Evolutionary conservation across 345 rosid genomes (phyloP).

Genomic region (Isatis tinctoria): DNA sequence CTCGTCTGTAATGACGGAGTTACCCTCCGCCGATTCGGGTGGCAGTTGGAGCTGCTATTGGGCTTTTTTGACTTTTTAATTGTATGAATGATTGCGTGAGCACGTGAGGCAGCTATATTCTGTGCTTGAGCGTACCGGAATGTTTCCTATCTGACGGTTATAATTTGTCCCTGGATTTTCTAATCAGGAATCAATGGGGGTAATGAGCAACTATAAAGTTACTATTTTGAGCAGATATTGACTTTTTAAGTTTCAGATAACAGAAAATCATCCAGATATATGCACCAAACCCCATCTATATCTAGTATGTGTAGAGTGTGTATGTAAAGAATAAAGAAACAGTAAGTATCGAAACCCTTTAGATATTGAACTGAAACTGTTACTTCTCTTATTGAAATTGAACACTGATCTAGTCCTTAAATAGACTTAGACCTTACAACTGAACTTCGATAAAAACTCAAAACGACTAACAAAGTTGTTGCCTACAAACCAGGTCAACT

Average conservation of each 20-base stretch:
- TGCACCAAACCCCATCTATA: neutral
- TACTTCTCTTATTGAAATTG: no score
- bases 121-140: conserved; percentile 5
- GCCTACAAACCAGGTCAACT: no score
- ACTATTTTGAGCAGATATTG: neutral
- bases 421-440: no score
- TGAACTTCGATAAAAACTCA: no score
- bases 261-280: neutral
- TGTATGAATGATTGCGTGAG: conserved; percentile 14
- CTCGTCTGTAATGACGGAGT: neutral
- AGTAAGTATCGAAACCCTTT: no score
- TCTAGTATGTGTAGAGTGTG: no score
- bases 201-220: neutral
- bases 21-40: conserved; percentile 23
- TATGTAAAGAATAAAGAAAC: no score
- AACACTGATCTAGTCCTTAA: no score
- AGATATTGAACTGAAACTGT: no score
- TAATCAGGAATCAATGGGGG: neutral
- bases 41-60: conserved; percentile 25
- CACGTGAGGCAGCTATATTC: conserved; percentile 12
- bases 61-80: conserved; percentile 24
- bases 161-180: neutral
- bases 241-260: neutral
- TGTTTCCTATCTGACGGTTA: conserved; percentile 9
- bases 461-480: no score